These are phyloP conservation scores for Sporobolomyces phaffii DNA, from an alignment of 768 basidiomycete species.

Conservation along the genomic window DNA sequence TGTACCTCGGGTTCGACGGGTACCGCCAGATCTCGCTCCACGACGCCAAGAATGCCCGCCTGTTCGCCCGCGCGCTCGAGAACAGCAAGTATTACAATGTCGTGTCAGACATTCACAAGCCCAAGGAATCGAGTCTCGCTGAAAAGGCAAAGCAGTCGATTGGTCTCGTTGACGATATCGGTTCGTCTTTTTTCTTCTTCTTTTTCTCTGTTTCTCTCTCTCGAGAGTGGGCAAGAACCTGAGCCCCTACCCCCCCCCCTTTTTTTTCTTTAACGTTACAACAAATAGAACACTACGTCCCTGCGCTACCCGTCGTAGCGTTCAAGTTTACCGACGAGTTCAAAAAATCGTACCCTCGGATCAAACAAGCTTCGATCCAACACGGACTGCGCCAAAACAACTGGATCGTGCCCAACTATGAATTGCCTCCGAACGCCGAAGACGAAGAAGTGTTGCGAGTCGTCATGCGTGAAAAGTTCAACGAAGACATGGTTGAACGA, in stretches of 20 bases:
- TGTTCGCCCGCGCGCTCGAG: conserved; percentile 62
- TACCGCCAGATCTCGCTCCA: conserved; percentile 52
- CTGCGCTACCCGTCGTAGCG: conserved; percentile 56
- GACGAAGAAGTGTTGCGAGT: conserved; percentile 59
- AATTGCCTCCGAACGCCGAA: conserved; percentile 54
- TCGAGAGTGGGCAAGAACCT: too few relatives aligned
- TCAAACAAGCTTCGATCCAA: conserved; percentile 55
- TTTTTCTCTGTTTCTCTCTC: too few relatives aligned
- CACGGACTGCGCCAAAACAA: conserved; percentile 49
- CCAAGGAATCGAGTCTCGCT: conserved; percentile 41
- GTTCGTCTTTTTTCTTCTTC: conserved; percentile 1
- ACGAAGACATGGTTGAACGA: conserved; percentile 48
- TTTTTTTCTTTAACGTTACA: too few relatives aligned
- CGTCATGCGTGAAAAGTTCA: conserved; percentile 47
- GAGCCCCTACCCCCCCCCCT: too few relatives aligned
- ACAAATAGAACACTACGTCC: conserved; percentile 50
- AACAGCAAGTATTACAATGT: conserved; percentile 51
- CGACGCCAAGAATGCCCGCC: conserved; percentile 59
- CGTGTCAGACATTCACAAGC: conserved; percentile 53
- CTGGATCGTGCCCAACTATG: conserved; percentile 46
- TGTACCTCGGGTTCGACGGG: conserved; percentile 45
- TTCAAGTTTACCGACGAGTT: conserved; percentile 56
- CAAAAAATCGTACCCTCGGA: conserved; percentile 42
- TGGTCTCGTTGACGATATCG: conserved; percentile 53
- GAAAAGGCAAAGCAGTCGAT: conserved; percentile 46